Conservation (phyloP, 2,329 filamentous ascomycete species). For the Alternaria ventricosa region DNA sequence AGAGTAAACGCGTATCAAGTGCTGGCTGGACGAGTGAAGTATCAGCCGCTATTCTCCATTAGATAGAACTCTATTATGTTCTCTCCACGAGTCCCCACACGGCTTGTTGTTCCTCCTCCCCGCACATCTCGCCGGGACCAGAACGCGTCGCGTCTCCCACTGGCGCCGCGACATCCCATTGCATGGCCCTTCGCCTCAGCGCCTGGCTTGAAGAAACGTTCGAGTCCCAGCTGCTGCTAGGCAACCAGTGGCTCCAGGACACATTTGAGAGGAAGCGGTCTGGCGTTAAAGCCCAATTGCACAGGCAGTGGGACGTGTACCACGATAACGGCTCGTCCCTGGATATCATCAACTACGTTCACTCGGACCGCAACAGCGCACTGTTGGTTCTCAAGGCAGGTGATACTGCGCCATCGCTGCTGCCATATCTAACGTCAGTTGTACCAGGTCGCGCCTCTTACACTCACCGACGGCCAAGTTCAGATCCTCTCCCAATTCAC, state of each 20-base stretch:
- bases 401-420: background rate
- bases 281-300: slow-evolving; percentile 8
- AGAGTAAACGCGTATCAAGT: background rate
- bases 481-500: slow-evolving; percentile 27
- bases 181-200: slow-evolving; percentile 23
- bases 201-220: slow-evolving; percentile 34
- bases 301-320: slow-evolving; percentile 34
- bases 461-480: slow-evolving; percentile 37
- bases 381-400: slow-evolving; percentile 36
- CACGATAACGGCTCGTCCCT: slow-evolving; percentile 46
- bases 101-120: background rate
- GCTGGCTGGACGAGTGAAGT: background rate
- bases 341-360: slow-evolving; percentile 28
- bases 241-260: slow-evolving; percentile 30
- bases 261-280: slow-evolving; percentile 12
- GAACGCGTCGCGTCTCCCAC: slow-evolving; percentile 22
- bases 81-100: background rate
- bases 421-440: background rate
- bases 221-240: slow-evolving; percentile 28
- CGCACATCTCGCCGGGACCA: background rate
- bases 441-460: slow-evolving; percentile 24
- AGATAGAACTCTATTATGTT: background rate
- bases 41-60: background rate
- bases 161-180: background rate
- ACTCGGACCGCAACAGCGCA: slow-evolving; percentile 8